Evolutionary conservation across 129 eudicot species (phyloP), one percentile per base, ranked within the genome.

Genomic region (Sambucus nigra): DNA sequence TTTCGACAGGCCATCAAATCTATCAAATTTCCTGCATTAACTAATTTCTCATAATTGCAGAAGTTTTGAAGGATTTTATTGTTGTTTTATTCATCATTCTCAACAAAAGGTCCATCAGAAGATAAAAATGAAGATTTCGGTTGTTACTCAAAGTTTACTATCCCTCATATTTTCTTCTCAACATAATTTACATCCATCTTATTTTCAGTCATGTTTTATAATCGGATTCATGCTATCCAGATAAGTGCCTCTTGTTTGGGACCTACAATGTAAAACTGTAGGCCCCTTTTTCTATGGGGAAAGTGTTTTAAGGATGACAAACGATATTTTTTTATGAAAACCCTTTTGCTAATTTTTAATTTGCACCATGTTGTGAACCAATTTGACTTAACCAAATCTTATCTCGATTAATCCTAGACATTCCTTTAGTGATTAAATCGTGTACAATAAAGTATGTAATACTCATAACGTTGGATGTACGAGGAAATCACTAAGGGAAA

Each of bases 1-100:
- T 65, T 83, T 64, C 58, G 71, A 44, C 91, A 80, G 56, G 87
- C 62, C 96, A 88, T 88, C 55, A 75, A 35, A 23, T 78, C 80
- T 13, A 88, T 69, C 53, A 83, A 58, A 23, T 71, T 80, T 19
- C 65, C 53, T 13, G 96, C 96, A 20, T 88, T 65, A 33, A 63
- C 20, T 27, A 83, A 59, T 52, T 74, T 83, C 63, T 84, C 87
- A 7, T 35, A 48, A 16, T 49, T 69, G 60, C 94, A 88, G 15
- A 80, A 71, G 6, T 39, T 58, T 26, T 68, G 87, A 68, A 88
- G 80, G 13, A 75, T 69, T 27, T 67, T 67, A 48, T 83, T 83
- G 71, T 88, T 83, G 5, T 75, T 69, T 23, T 61, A 70, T 69
- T 75, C 91, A 25, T 72, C 81, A 53, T 83, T 88, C 11, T 70